Evolutionary conservation across 192 early-diverging fungal genomes (phyloP).

Genomic region (Diversispora epigaea): DNA sequence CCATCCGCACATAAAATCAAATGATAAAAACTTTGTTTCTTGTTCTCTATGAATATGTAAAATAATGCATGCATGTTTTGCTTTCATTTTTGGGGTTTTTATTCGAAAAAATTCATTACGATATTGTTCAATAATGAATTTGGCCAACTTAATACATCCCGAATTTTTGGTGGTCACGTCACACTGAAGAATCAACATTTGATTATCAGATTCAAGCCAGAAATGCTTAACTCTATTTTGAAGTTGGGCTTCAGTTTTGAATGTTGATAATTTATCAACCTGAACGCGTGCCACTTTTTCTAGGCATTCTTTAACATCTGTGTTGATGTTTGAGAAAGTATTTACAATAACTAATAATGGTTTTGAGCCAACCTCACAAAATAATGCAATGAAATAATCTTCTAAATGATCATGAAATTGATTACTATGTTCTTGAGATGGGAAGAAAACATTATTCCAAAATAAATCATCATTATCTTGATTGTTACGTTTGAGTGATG

Average conservation of each 20-base stretch:
- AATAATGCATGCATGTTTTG: conserved; percentile 29
- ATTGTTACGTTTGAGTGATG: too few species aligned
- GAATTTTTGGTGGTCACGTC: conserved; percentile 10
- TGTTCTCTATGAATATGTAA: conserved; percentile 22
- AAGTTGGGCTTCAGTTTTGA: conserved; percentile 6
- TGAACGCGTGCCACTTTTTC: not conserved
- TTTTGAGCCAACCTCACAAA: not conserved
- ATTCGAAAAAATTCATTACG: not conserved
- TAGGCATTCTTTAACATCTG: conserved; percentile 1
- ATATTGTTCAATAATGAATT: conserved; percentile 26
- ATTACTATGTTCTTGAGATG: not conserved
- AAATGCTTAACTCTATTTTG: conserved; percentile 9
- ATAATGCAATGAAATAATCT: not conserved
- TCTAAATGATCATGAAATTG: not conserved
- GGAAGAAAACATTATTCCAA: conserved; percentile 21
- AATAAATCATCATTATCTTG: not conserved
- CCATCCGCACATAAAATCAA: conserved; percentile 31
- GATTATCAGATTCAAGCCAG: not conserved
- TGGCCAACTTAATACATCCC: conserved; percentile 26
- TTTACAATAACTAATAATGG: not conserved
- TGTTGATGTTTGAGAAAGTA: conserved; percentile 28
- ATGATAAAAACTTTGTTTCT: not conserved
- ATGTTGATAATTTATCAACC: conserved; percentile 5
- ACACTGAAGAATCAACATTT: conserved; percentile 16
- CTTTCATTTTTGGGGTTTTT: not conserved